Base-by-base conservation (phyloP, 805 yeast species). In the Pachysolen tannophilus region DNA sequence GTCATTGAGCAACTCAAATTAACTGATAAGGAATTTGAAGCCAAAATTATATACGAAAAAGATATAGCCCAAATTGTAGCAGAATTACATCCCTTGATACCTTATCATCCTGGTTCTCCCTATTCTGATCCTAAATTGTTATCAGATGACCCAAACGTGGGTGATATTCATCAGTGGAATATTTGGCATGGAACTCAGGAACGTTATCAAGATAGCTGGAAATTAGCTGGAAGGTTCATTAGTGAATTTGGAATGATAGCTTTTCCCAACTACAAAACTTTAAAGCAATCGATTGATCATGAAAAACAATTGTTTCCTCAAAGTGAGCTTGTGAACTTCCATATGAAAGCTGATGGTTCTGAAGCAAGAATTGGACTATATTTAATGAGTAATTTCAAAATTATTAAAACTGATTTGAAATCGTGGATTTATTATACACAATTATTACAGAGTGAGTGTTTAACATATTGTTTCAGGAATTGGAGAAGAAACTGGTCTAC, bases 161-260 rank as follows among this genome's bases (percentile, higher is more conserved):
- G 77, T 2, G 77, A 71, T 44, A 52, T 66, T 4, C 77, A 71
- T 42, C 75, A 69, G 40, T 71, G 77, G 77, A 68, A 69, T 42
- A 72, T 71, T 7, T 71, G 76, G 76, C 78, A 71, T 42, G 77
- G 76, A 1, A 47, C 55, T 16, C 71, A 68, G 45, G 65, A 63
- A 35, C 60, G 57, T 40, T 70, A 70, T 43, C 78, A 71, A 41
- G 53, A 67, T 44, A 68, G 74, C 74, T 49, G 50, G 28, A 52
- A 56, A 32, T 47, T 70, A 2, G 64, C 59, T 5, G 77, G 75
- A 2, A 43, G 76, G 20, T 72, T 71, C 49, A 60, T 72, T 4
- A 61, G 70, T 21, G 78, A 71, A 47, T 72, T 71, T 52, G 78
- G 77, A 1, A 70, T 71, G 76, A 62, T 61, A 38, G 68, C 67